Evolutionary conservation across 116 monocot genomes (phyloP), one percentile per base, ranked within the genome.

Genomic region (Papilionanthe hybrid): DNA sequence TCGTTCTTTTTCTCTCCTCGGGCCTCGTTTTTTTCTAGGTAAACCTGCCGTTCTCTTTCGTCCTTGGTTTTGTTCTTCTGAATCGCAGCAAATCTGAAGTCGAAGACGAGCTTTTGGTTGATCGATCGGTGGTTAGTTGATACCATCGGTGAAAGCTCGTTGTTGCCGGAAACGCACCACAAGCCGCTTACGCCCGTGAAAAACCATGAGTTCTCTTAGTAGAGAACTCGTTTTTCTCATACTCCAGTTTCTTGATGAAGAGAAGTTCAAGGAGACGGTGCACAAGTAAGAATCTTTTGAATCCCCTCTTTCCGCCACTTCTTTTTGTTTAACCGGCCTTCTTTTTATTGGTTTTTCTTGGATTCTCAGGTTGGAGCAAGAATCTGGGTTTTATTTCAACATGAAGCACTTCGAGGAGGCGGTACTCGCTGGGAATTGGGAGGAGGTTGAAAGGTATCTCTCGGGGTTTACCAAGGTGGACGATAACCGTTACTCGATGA

Each of bases 401-500:
- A 88, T 91, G 83, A 94, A 94, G 78, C 88, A 91, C 82, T 91
- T 94, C 23, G 94, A 94, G 81, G 91, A 94, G 73, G 88, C 84
- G 78, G 91, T 83, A 72, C 87, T 80, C 27, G 86, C 83, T 1
- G 94, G 94, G 57, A 90, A 94, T 56, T 94, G 91, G 94, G 94
- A 94, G 29, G 94, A 94, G 55, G 91, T 90, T 22, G 94, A 94
- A 85, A 85, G 58, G 75, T 94, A 94, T 58, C 86, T 93, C 20
- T 91, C 93, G 0, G 93, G 93, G 17, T 93, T 91, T 75, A 93
- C 91, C 58, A 91, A 93, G 85, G 87, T 93, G 15, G 91, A 89
- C 57, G 93, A 93, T 75, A 93, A 93, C 78, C 80, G 91, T 68
- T 93, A 87, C 66, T 93, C 91, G 15, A 93, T 93, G 93, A 93